Percentiles rank a stretch among this genome's conserved stretches.
Conservation (phyloP, 257 asterid species). For the Nemophila menziesii region DNA sequence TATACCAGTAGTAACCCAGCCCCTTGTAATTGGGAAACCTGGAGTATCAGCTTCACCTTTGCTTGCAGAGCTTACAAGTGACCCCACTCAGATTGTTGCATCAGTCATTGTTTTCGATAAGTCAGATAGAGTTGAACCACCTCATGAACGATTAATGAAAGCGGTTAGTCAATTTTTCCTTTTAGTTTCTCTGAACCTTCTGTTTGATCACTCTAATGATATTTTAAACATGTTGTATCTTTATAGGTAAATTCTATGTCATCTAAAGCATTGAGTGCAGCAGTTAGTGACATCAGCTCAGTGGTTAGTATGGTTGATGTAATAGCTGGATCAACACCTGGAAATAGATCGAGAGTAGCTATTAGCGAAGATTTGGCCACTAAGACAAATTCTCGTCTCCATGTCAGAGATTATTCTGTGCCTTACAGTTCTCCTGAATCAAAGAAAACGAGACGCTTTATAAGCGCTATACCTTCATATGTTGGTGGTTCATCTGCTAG, state of each 20-base stretch:
- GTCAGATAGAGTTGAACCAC: conserved; percentile 45
- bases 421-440: conserved; percentile 57
- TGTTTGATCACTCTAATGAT: not conserved
- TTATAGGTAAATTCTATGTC: conserved; percentile 52
- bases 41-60: conserved; percentile 82
- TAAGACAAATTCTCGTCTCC: conserved; percentile 66
- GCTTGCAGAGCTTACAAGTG: conserved; percentile 61
- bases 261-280: conserved; percentile 48
- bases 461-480: conserved; percentile 30
- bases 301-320: conserved; percentile 73
- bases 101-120: conserved; percentile 43
- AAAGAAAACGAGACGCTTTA: conserved; percentile 62
- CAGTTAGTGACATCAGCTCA: conserved; percentile 65
- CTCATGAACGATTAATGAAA: conserved; percentile 57
- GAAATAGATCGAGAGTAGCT: conserved; percentile 77
- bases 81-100: conserved; percentile 45
- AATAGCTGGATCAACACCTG: conserved; percentile 85
- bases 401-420: conserved; percentile 49
- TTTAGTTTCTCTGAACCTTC: too few species aligned
- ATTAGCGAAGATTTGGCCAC: conserved; percentile 80
- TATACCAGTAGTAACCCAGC: conserved; percentile 45
- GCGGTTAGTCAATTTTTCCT: conserved; percentile 29
- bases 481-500: conserved; percentile 62
- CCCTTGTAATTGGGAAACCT: conserved; percentile 67
- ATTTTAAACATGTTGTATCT: too few species aligned